Conservation (phyloP, 176 grass and related monocot species). For the Tillandsia fasciculata region DNA sequence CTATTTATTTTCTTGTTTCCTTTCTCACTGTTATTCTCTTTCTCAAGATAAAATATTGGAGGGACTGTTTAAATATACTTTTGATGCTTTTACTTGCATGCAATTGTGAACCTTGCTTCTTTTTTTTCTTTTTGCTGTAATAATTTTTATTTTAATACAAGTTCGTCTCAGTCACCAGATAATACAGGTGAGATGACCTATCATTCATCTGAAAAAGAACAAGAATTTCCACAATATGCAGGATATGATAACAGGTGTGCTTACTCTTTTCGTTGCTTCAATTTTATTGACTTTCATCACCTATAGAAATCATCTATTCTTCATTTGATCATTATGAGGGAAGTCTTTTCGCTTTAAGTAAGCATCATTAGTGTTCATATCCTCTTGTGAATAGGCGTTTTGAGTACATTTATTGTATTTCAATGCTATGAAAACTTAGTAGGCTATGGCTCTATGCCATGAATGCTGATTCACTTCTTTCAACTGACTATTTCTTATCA, state of each 20-base stretch:
- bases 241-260: conserved; percentile 31
- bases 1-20: too few relatives aligned
- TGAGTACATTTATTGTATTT: too few relatives aligned
- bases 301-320: neutral
- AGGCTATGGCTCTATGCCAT: too few relatives aligned
- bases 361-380: too few relatives aligned
- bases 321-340: neutral
- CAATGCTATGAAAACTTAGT: too few relatives aligned
- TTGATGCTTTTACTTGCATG: neutral
- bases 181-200: conserved; percentile 16
- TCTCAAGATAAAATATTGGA: neutral
- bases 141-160: conserved; percentile 21
- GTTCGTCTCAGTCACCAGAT: conserved; percentile 44
- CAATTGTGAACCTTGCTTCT: neutral
- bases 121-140: conserved; percentile 2
- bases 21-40: neutral
- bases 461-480: too few relatives aligned
- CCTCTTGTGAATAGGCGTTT: too few relatives aligned
- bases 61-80: neutral
- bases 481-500: too few relatives aligned
- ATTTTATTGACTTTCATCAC: neutral
- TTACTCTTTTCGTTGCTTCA: conserved; percentile 9
- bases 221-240: conserved; percentile 19
- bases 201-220: conserved; percentile 30
- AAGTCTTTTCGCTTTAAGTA: too few relatives aligned